phyloP scores from a whole-genome alignment of 164 flowering plant genomes.

The Echeveria elegans region DNA sequence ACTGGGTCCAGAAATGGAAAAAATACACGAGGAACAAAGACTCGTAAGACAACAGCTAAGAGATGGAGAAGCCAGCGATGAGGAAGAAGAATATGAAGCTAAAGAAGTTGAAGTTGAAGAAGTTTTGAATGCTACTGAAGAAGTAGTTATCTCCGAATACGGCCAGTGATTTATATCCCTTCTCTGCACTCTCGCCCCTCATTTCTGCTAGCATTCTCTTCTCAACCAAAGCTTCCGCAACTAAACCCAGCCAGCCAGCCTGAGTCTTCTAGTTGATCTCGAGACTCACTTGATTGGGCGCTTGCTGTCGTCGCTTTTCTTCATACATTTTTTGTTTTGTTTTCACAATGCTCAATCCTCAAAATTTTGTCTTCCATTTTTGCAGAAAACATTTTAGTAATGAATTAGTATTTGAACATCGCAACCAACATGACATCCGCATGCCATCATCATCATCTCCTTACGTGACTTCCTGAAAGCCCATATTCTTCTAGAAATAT shows the following conservation, averaged over 20 bases:
- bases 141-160: slow-evolving; percentile 39
- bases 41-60: slow-evolving; percentile 46
- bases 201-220: not conserved
- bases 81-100: slow-evolving; percentile 91
- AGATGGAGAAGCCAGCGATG: slow-evolving; percentile 93
- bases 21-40: slow-evolving; percentile 64
- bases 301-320: not conserved
- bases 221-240: not conserved
- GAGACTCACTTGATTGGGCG: not conserved
- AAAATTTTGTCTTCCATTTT: not conserved
- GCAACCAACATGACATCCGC: not conserved
- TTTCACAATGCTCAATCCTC: not conserved
- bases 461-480: too few species aligned
- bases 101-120: slow-evolving; percentile 93
- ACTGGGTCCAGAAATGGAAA: slow-evolving; percentile 70
- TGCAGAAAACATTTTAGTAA: not conserved
- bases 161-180: slow-evolving; percentile 12
- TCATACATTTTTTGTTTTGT: not conserved
- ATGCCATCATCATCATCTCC: not conserved
- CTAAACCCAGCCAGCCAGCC: not conserved
- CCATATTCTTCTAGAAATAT: not conserved
- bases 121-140: slow-evolving; percentile 54
- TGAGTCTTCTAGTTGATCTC: not conserved
- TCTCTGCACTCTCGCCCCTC: not conserved
- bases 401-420: not conserved